phyloP scores from a whole-genome alignment of 164 flowering plant genomes.

The Sextonia rubra region DNA sequence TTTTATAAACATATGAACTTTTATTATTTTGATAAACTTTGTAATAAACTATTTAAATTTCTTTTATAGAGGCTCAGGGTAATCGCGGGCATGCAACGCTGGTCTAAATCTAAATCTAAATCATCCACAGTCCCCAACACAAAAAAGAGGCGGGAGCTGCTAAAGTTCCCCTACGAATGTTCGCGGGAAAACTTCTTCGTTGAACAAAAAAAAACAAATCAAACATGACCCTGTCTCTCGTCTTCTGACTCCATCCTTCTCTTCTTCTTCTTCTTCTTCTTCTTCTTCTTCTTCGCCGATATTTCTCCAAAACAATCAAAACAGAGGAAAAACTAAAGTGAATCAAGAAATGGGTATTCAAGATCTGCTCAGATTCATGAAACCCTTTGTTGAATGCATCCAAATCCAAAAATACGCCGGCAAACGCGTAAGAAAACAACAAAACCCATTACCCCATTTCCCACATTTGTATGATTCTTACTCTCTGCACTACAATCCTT shows the following conservation, averaged over 20 bases:
- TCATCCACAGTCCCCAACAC: too few relatives aligned
- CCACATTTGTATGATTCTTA: not conserved
- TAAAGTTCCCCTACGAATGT: not conserved
- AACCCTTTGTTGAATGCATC: constrained; percentile 56
- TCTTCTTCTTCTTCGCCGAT: too few relatives aligned
- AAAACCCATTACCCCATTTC: not conserved
- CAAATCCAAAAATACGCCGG: constrained; percentile 75
- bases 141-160: not conserved
- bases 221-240: not conserved
- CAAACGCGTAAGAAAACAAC: constrained; percentile 42
- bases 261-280: not conserved
- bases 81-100: too few relatives aligned
- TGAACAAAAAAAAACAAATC: too few relatives aligned
- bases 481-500: not conserved
- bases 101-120: too few relatives aligned
- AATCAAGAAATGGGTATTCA: constrained; percentile 63
- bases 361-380: constrained; percentile 76
- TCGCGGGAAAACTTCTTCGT: not conserved
- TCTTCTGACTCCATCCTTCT: not conserved
- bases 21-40: too few relatives aligned
- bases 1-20: too few relatives aligned
- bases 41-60: too few relatives aligned
- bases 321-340: not conserved
- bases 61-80: too few relatives aligned
- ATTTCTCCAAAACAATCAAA: too few relatives aligned